Evolutionary conservation across 768 basidiomycete genomes (phyloP).

Genomic region (Trametes sanguinea): DNA sequence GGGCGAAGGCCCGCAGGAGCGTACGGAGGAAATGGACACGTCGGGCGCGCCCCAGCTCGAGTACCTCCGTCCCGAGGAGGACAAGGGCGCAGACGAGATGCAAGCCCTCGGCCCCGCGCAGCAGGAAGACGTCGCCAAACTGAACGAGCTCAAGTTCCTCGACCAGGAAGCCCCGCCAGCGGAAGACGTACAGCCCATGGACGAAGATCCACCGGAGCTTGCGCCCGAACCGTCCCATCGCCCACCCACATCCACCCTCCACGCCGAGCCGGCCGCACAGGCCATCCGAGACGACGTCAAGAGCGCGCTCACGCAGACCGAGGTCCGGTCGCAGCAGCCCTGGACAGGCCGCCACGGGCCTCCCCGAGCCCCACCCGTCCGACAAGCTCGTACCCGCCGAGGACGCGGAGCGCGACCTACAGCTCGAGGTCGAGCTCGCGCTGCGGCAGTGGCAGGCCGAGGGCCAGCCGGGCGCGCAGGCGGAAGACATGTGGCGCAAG

Average conservation of each 20-base stretch:
- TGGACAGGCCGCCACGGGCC: not conserved
- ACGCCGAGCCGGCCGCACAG: constrained; percentile 9
- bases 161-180: constrained; percentile 49
- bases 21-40: constrained; percentile 37
- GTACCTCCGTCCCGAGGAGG: constrained; percentile 60
- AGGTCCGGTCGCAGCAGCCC: constrained; percentile 19
- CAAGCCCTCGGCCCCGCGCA: constrained; percentile 89
- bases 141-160: constrained; percentile 77
- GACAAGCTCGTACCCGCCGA: constrained; percentile 7
- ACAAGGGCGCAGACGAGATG: constrained; percentile 70
- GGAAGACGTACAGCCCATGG: constrained; percentile 6
- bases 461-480: constrained; percentile 55
- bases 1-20: constrained; percentile 36
- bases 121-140: constrained; percentile 79
- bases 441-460: constrained; percentile 62
- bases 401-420: constrained; percentile 30
- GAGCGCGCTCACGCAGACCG: constrained; percentile 23
- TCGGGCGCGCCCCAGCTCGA: constrained; percentile 60
- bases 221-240: not conserved
- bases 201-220: constrained; percentile 1
- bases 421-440: constrained; percentile 47
- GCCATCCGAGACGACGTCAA: constrained; percentile 14
- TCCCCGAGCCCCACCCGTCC: not conserved
- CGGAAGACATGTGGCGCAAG: constrained; percentile 84
- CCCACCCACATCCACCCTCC: constrained; percentile 6